Conservation (phyloP, 75 land plant genomes). For the Sequoia sempervirens region DNA sequence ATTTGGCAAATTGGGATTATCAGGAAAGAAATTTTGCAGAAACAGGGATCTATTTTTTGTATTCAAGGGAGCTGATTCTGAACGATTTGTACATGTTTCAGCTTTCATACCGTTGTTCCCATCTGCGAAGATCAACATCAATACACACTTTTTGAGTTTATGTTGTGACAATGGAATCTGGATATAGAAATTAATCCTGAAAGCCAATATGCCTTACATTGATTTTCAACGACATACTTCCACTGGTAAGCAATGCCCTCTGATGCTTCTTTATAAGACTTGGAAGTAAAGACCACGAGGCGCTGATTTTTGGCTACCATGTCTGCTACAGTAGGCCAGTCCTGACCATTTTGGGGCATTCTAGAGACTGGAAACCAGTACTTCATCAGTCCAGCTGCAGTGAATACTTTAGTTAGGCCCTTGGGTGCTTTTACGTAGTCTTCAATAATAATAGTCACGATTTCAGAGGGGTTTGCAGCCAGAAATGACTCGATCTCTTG, state of each 20-base stretch:
- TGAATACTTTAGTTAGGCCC: conserved; percentile 61
- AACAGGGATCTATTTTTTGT: conserved; percentile 39
- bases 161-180: not conserved
- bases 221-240: conserved; percentile 40
- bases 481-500: conserved; percentile 23
- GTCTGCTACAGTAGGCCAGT: conserved; percentile 73
- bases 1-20: conserved; percentile 21
- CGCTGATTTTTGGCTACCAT: conserved; percentile 65
- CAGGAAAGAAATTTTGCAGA: conserved; percentile 53
- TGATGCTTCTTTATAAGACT: conserved; percentile 46
- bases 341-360: conserved; percentile 67
- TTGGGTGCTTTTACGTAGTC: conserved; percentile 7
- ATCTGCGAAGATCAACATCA: conserved; percentile 52
- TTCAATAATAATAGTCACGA: conserved; percentile 67
- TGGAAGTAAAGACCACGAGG: conserved; percentile 69
- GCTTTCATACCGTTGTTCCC: conserved; percentile 57
- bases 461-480: conserved; percentile 51
- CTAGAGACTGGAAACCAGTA: conserved; percentile 67
- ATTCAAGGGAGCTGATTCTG: conserved; percentile 50
- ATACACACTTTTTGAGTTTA: not conserved
- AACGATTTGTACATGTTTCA: conserved; percentile 71
- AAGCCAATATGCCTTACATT: not conserved
- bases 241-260: conserved; percentile 83
- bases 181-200: not conserved
- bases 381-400: conserved; percentile 54